Evolutionary conservation across 1,284 basidiomycete species (phyloP).

Genomic region (Ustilago shanxiensis): DNA sequence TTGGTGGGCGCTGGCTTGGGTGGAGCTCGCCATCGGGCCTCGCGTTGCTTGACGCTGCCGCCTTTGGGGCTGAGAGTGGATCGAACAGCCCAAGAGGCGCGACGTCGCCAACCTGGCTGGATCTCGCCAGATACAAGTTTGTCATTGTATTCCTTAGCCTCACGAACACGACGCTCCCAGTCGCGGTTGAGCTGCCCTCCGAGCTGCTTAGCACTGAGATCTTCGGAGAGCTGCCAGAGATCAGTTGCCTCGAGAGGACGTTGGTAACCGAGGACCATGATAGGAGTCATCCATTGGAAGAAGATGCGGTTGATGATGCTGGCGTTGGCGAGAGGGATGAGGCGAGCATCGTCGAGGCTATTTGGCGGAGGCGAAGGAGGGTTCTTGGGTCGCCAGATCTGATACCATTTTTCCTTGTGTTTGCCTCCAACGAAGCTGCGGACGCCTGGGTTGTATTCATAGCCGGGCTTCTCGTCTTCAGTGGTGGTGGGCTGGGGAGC

Average conservation of each 20-base stretch:
- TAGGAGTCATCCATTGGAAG: slow-evolving; percentile 81
- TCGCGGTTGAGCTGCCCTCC: slow-evolving; percentile 77
- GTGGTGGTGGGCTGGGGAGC: slow-evolving; percentile 18
- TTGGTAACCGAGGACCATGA: slow-evolving; percentile 78
- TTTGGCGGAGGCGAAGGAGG: slow-evolving; percentile 62
- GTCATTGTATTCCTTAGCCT: slow-evolving; percentile 80
- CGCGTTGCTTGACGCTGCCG: slow-evolving; percentile 52
- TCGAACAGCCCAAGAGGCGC: slow-evolving; percentile 75
- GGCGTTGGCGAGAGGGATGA: slow-evolving; percentile 75
- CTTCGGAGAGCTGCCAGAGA: slow-evolving; percentile 81
- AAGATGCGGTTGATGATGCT: slow-evolving; percentile 74
- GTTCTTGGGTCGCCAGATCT: slow-evolving; percentile 65
- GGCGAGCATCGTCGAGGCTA: slow-evolving; percentile 75
- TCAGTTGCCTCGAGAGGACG: slow-evolving; percentile 85
- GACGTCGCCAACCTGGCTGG: slow-evolving; percentile 74
- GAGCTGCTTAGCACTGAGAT: slow-evolving; percentile 74
- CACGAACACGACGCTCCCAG: slow-evolving; percentile 76
- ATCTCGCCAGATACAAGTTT: slow-evolving; percentile 78
- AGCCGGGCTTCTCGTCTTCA: slow-evolving; percentile 39
- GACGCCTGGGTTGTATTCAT: slow-evolving; percentile 58
- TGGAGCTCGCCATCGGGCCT: slow-evolving; percentile 57
- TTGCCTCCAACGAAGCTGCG: slow-evolving; percentile 54
- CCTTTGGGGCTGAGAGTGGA: slow-evolving; percentile 43
- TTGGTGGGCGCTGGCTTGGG: slow-evolving; percentile 29
- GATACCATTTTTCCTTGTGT: slow-evolving; percentile 65